Evolutionary conservation across 192 early-diverging fungal species (phyloP), one percentile per base, ranked within the genome.

Genomic region (Podila epicladia): DNA sequence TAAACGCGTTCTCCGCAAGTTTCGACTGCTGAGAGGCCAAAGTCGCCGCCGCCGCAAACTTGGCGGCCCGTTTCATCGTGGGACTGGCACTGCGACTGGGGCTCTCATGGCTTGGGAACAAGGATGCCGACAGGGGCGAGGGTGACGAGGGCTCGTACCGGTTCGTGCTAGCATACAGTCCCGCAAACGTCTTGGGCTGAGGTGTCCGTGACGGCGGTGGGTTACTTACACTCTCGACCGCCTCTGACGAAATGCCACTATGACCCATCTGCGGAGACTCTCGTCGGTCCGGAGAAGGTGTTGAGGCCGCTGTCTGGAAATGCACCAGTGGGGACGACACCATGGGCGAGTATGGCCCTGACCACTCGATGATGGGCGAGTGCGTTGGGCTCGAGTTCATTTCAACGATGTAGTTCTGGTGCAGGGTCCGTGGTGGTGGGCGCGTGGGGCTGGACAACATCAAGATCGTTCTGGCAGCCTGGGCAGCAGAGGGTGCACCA

Each of bases 241-340:
- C 24, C 31, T 67, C 9, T 9, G 35, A 37, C 35, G 35, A 37
- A 37, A 9, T 37, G 8, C 11, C 35, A 37, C 35, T 37, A 37
- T 37, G 7, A 5, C 28, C 24, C 65, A 35, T 62, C 41, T 33
- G 15, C 15, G 31, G 5, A 12, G 62, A n/a, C 4, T 60, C 61
- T 19, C 59, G 48, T 70, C 59, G 26, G n/a, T 49, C 45, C 5
- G 69, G 60, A 1, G 71, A 72, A 5, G 62, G 62, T 33, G 62
- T 69, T 3, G 74, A 68, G 1, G 62, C 35, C 5, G 41, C 66
- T 5, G 59, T 62, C 15, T 50, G 66, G 32, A 69, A 75, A 5
- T 66, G 59, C 28, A 75, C 74, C 28, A 75, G 41, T 12, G 74
- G 74, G 17, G 74, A 75, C 3, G 67, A 69, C 1, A 60, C 67